phyloP scores from a whole-genome alignment of 768 basidiomycete species.

The Piloderma croceum region DNA sequence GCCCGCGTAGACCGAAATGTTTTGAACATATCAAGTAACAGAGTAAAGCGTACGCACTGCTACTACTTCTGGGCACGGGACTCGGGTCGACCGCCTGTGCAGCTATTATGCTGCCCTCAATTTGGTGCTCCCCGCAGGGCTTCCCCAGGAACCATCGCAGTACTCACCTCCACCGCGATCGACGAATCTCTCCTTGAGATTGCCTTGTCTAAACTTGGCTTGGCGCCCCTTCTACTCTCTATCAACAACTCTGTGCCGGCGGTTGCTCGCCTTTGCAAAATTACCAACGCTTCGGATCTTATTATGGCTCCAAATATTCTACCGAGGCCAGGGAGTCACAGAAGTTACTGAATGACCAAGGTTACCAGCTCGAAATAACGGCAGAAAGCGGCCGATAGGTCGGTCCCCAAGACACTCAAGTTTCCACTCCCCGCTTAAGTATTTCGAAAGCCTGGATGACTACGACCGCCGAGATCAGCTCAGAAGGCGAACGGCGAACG shows the following conservation, averaged over 20 bases:
- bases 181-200: slow-evolving; percentile 38
- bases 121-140: slow-evolving; percentile 19
- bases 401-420: too few relatives aligned
- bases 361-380: slow-evolving; percentile 13
- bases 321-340: slow-evolving; percentile 30
- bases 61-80: slow-evolving; percentile 15
- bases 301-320: slow-evolving; percentile 35
- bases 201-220: slow-evolving; percentile 35
- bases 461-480: too few relatives aligned
- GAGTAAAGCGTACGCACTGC: too few relatives aligned
- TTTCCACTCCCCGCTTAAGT: too few relatives aligned
- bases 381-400: too few relatives aligned
- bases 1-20: too few relatives aligned
- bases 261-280: slow-evolving; percentile 36
- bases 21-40: too few relatives aligned
- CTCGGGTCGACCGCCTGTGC: slow-evolving; percentile 25
- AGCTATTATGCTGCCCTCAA: slow-evolving; percentile 23
- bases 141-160: slow-evolving; percentile 29
- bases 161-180: slow-evolving; percentile 34
- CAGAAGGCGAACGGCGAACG: too few relatives aligned
- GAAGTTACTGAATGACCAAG: slow-evolving; percentile 17
- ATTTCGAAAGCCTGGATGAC: too few relatives aligned
- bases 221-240: slow-evolving; percentile 33
- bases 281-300: slow-evolving; percentile 32
- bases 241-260: slow-evolving; percentile 43